These are phyloP conservation scores for Penicillium lagena DNA, from an alignment of 495 filamentous ascomycete genomes.

Conservation along the genomic window DNA sequence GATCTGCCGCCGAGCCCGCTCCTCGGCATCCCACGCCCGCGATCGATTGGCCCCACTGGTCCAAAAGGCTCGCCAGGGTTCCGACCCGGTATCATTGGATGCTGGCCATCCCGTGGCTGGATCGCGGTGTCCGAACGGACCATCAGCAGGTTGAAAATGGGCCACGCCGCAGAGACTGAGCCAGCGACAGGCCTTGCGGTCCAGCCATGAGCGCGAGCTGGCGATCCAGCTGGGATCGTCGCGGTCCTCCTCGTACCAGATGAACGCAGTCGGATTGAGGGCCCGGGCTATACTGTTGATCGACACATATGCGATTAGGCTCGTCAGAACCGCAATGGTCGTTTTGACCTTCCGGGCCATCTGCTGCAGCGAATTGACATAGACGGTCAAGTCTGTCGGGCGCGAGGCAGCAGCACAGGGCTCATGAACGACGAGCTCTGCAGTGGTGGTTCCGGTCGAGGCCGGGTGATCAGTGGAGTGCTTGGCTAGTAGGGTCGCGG, in stretches of 20 bases:
- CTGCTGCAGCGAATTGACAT: constrained; percentile 25
- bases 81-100: constrained; percentile 5
- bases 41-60: constrained; percentile 21
- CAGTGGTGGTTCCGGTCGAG: constrained; percentile 5
- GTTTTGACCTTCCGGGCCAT: constrained; percentile 35
- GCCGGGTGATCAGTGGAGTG: constrained; percentile 15
- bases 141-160: constrained; percentile 37
- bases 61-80: constrained; percentile 27
- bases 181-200: constrained; percentile 70
- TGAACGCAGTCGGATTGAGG: constrained; percentile 22
- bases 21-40: constrained; percentile 28
- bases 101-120: constrained; percentile 6
- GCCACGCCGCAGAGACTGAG: constrained; percentile 62
- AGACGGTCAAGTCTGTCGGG: constrained; percentile 12
- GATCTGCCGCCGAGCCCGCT: constrained; percentile 42
- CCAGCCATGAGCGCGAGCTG: constrained; percentile 63
- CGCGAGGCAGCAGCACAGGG: not conserved
- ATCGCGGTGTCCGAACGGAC: constrained; percentile 25
- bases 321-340: constrained; percentile 33
- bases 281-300: constrained; percentile 35
- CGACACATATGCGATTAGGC: constrained; percentile 40
- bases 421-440: constrained; percentile 12
- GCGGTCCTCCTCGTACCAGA: constrained; percentile 41
- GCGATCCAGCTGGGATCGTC: constrained; percentile 67
- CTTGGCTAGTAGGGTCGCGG: not conserved